Conservation (phyloP, 345 rosid genomes). For the Lagerstroemia speciosa region DNA sequence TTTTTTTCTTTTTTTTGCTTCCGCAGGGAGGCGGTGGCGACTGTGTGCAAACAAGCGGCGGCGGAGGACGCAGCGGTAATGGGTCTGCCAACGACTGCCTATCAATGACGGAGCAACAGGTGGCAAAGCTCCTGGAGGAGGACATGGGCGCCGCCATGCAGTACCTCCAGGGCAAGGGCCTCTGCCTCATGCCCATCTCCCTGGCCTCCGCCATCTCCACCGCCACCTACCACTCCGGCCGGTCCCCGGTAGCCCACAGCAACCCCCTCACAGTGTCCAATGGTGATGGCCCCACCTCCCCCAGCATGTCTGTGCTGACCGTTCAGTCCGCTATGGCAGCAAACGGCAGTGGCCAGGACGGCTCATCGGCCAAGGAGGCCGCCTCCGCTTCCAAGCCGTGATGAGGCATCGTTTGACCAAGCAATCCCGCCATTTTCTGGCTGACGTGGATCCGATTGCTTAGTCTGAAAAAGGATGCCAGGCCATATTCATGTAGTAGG, state of each 20-base stretch:
- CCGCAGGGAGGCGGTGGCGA: conserved; percentile 41
- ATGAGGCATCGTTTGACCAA: conserved; percentile 21
- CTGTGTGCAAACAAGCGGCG: conserved; percentile 35
- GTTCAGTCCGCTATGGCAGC: conserved; percentile 54
- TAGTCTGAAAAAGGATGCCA: conserved; percentile 19
- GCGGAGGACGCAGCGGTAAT: conserved; percentile 25
- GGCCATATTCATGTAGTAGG: conserved; percentile 38
- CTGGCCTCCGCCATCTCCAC: conserved; percentile 91
- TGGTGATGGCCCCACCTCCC: conserved; percentile 57
- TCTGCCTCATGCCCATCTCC: conserved; percentile 93
- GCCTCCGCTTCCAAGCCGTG: conserved; percentile 63
- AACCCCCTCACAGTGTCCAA: conserved; percentile 19
- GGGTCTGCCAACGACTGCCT: conserved; percentile 36
- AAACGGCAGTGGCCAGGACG: conserved; percentile 26
- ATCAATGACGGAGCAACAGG: conserved; percentile 78
- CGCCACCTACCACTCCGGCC: conserved; percentile 43
- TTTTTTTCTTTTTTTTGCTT: background rate
- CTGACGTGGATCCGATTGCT: conserved; percentile 2
- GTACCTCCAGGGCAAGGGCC: conserved; percentile 92
- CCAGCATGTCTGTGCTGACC: conserved; percentile 66
- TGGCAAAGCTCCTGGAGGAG: conserved; percentile 90
- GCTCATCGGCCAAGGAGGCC: conserved; percentile 49
- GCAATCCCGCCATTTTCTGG: background rate
- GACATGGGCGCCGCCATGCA: conserved; percentile 99
- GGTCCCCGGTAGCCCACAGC: conserved; percentile 30